These are phyloP conservation scores for Manihot esculenta DNA, from an alignment of 441 rosid genomes.

Conservation along the genomic window DNA sequence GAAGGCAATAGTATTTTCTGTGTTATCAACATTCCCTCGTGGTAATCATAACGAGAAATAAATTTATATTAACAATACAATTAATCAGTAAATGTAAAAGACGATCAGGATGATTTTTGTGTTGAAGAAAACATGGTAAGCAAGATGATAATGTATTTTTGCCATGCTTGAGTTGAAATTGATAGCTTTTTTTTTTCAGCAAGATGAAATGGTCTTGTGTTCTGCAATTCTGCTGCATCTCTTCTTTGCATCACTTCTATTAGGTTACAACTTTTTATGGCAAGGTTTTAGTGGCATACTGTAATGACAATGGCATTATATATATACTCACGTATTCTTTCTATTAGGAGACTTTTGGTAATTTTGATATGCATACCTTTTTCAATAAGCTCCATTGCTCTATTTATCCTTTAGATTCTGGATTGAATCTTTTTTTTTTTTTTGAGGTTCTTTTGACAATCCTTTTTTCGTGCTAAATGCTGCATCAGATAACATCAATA, in stretches of 20 bases:
- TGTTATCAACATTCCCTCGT: neutral
- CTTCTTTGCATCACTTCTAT: neutral
- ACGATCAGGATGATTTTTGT: neutral
- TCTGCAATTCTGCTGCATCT: neutral
- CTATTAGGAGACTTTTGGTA: too few species aligned
- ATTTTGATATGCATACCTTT: too few species aligned
- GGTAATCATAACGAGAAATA: neutral
- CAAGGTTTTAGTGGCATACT: too few species aligned
- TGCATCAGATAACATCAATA: too few species aligned
- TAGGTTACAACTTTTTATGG: neutral
- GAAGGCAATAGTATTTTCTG: neutral
- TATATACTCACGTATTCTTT: too few species aligned
- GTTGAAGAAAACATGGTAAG: neutral
- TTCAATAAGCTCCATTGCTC: too few species aligned
- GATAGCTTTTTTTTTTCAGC: neutral
- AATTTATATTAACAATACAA: neutral
- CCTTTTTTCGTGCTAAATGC: too few species aligned
- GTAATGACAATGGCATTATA: too few species aligned
- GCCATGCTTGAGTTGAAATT: neutral
- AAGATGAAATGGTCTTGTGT: neutral
- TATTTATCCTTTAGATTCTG: too few species aligned
- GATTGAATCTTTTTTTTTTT: too few species aligned
- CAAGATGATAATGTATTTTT: neutral
- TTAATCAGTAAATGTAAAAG: neutral
- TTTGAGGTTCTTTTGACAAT: too few species aligned